Evolutionary conservation across 139 green algal genomes (phyloP).

Genomic region (Ulvella scutata): DNA sequence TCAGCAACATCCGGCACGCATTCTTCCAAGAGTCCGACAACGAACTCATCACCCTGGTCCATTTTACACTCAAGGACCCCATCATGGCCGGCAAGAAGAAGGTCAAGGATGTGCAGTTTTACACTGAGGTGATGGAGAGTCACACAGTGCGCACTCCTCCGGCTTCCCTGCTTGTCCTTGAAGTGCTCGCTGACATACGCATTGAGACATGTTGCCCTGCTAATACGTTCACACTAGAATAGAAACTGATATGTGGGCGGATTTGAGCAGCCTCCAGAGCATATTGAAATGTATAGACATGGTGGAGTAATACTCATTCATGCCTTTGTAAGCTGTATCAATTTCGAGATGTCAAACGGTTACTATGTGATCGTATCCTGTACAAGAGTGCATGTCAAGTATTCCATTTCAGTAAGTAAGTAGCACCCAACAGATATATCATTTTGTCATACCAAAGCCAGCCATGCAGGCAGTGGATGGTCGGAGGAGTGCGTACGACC

Average conservation of each 20-base stretch:
- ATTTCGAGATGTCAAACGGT: too few relatives aligned
- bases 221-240: not conserved
- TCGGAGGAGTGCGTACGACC: slow-evolving; percentile 64
- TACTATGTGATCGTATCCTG: slow-evolving; percentile 7
- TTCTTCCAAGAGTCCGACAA: slow-evolving; percentile 92
- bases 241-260: not conserved
- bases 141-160: not conserved
- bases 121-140: slow-evolving; percentile 45
- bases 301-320: too few relatives aligned
- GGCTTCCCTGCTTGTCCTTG: not conserved
- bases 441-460: not conserved
- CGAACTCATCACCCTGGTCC: slow-evolving; percentile 92
- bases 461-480: not conserved
- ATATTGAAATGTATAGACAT: too few relatives aligned
- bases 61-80: slow-evolving; percentile 95
- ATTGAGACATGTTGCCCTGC: too few relatives aligned
- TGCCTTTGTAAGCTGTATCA: too few relatives aligned
- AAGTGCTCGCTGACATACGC: too few relatives aligned
- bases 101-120: slow-evolving; percentile 95
- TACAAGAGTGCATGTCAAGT: not conserved
- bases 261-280: too few relatives aligned
- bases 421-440: too few relatives aligned
- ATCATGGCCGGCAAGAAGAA: slow-evolving; percentile 99
- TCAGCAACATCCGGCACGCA: slow-evolving; percentile 93
- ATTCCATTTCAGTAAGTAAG: too few relatives aligned